Conservation (phyloP, 805 yeast genomes). For the Brettanomyces nanus region DNA sequence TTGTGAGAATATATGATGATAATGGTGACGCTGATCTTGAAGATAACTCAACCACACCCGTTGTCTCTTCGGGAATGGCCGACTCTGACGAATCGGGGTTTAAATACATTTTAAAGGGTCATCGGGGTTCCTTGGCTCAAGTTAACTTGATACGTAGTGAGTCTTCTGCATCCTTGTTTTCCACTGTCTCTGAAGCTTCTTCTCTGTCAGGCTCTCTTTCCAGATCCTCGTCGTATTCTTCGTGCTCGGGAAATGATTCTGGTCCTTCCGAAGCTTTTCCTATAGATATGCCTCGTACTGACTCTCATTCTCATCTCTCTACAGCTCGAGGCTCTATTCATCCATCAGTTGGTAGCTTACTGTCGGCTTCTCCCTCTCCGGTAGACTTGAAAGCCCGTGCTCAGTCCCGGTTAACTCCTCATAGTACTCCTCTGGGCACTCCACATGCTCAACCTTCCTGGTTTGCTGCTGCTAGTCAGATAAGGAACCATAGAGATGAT, state of each 20-base stretch:
- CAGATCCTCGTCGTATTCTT: slow-evolving; percentile 10
- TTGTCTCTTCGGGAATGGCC: not conserved
- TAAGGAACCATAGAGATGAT: no score
- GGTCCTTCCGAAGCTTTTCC: slow-evolving; percentile 5
- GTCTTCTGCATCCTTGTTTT: slow-evolving; percentile 24
- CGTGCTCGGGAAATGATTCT: slow-evolving; percentile 9
- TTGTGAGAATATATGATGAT: slow-evolving; percentile 29
- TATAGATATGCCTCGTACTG: slow-evolving; percentile 9
- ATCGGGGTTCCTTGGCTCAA: slow-evolving; percentile 30
- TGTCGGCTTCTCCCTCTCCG: slow-evolving; percentile 1
- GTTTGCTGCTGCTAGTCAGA: no score
- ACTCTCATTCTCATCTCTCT: slow-evolving; percentile 11
- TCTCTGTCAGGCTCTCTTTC: slow-evolving; percentile 9
- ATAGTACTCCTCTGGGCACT: not conserved
- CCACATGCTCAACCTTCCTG: no score
- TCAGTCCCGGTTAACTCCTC: slow-evolving; percentile 6
- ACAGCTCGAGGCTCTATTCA: not conserved
- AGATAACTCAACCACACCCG: not conserved
- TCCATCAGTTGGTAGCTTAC: not conserved
- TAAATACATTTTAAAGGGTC: slow-evolving; percentile 24
- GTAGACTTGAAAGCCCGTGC: not conserved
- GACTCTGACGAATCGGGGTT: slow-evolving; percentile 10
- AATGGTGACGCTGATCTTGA: slow-evolving; percentile 11
- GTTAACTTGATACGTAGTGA: slow-evolving; percentile 18
- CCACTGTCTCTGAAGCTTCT: slow-evolving; percentile 21